Evolutionary conservation across 1,139 yeast genomes (phyloP), one percentile per base, ranked within the genome.

Genomic region (Hanseniaspora sp.): DNA sequence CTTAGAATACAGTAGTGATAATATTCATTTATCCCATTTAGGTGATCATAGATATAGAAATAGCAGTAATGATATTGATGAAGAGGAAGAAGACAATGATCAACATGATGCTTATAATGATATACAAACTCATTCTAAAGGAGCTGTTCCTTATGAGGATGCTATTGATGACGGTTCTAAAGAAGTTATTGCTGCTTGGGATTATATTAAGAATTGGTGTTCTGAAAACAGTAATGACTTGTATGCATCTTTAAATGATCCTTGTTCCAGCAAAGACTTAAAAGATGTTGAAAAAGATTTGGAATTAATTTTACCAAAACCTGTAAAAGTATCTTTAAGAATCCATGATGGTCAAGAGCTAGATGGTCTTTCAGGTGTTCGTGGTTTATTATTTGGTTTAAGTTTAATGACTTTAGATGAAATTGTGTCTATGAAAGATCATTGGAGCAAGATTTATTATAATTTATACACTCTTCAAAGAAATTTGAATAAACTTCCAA

Each of bases 261-360:
- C 83, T 31, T 82, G 86, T 63, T 81, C 90, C 0, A 70, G 72
- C 46, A 70, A 77, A 55, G 92, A 83, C 63, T 69, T 83, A 47
- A 66, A 68, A 35, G 82, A 78, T 60, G 83, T 83, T 34, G 87
- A 83, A 64, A 76, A 75, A 60, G 88, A 82, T 64, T 69, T 83
- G 61, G 74, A 72, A 38, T 69, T 80, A 33, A 69, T 66, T 56
- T 71, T 83, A 42, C 92, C 92, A 1, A 69, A 75, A 7, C 76
- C 84, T 52, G 79, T 83, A 9, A 62, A 75, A 39, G 82, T 82
- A 31, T 81, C 82, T 47, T 72, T 76, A 59, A 72, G 77, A 56
- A 67, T 80, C 41, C 86, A 85, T 54, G 90, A 83, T 61, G 92
- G 92, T 17, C 92, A 83, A 66, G 67, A 75, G 64, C 58, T 78